phyloP scores from a whole-genome alignment of 2,329 filamentous ascomycete genomes.

The Fusarium sp. region DNA sequence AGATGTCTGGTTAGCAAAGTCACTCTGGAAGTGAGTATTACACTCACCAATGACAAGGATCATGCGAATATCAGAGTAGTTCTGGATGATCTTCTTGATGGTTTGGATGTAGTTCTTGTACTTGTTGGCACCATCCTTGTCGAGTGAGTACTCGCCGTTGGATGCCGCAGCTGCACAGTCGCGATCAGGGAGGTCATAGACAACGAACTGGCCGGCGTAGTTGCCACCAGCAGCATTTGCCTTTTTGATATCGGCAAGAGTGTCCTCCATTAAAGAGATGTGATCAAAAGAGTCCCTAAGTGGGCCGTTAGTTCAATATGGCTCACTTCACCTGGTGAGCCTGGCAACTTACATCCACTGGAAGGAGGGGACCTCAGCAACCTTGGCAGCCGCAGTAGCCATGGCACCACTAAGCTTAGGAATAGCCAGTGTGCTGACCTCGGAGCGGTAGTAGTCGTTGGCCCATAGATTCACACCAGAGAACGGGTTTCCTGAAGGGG shows the following conservation, averaged over 20 bases:
- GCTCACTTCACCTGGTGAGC: accelerated
- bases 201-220: constrained; percentile 67
- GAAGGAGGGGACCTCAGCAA: constrained; percentile 68
- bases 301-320: constrained; percentile 15
- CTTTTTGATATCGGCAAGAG: constrained; percentile 61
- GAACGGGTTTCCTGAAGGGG: constrained; percentile 70
- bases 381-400: constrained; percentile 66
- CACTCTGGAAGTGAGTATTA: accelerated
- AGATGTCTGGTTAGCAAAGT: background rate
- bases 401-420: constrained; percentile 72
- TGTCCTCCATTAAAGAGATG: constrained; percentile 62
- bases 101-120: constrained; percentile 71
- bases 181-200: constrained; percentile 72
- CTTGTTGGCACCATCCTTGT: constrained; percentile 65
- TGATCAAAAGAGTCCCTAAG: constrained; percentile 65
- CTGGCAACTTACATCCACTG: constrained; percentile 63
- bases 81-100: constrained; percentile 59
- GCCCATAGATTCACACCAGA: constrained; percentile 65
- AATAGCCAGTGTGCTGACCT: constrained; percentile 70
- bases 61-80: constrained; percentile 61
- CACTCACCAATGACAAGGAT: constrained; percentile 62
- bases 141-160: constrained; percentile 70
- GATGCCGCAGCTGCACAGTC: constrained; percentile 72
- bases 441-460: constrained; percentile 70
- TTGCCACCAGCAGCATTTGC: constrained; percentile 56